phyloP scores from a whole-genome alignment of 2,329 filamentous ascomycete species.

The Paracorniculantispora psalliotae region DNA sequence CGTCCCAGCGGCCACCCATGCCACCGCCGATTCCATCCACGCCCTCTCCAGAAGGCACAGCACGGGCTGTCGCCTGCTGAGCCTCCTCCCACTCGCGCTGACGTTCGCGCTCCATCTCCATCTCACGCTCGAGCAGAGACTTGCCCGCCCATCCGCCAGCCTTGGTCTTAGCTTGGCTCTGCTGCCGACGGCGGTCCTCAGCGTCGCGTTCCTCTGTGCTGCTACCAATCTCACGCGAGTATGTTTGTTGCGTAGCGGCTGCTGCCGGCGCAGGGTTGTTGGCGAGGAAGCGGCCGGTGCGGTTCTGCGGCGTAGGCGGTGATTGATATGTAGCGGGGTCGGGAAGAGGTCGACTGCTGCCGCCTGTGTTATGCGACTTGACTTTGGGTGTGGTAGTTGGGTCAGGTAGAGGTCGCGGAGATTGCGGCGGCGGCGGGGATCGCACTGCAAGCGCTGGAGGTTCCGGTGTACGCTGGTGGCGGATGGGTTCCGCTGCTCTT shows the following conservation, averaged over 20 bases:
- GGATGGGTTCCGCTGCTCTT: conserved; percentile 16
- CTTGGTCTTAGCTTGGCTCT: conserved; percentile 56
- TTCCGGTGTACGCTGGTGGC: conserved; percentile 10
- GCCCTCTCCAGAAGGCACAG: conserved; percentile 45
- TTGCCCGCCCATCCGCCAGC: conserved; percentile 60
- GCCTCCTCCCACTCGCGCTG: conserved; percentile 77
- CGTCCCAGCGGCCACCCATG: conserved; percentile 66
- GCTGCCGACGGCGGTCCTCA: conserved; percentile 56
- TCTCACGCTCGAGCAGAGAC: conserved; percentile 71
- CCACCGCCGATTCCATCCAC: conserved; percentile 64
- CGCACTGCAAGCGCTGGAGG: conserved; percentile 13
- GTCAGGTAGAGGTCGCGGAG: conserved; percentile 40
- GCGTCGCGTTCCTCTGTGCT: conserved; percentile 56
- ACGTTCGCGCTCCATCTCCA: conserved; percentile 71
- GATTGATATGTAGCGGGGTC: conserved; percentile 37
- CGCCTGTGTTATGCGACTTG: conserved; percentile 35
- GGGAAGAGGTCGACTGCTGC: conserved; percentile 46
- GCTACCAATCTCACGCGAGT: conserved; percentile 50
- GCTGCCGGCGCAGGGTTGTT: conserved; percentile 46
- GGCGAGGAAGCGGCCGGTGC: conserved; percentile 55
- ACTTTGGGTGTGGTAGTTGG: conserved; percentile 28
- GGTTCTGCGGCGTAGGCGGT: conserved; percentile 30
- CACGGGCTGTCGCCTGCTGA: conserved; percentile 57
- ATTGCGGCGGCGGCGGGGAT: conserved; percentile 21
- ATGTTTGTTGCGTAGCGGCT: conserved; percentile 40